phyloP scores from a whole-genome alignment of 108 stramenopile species.

The Conticribra guillardii region DNA sequence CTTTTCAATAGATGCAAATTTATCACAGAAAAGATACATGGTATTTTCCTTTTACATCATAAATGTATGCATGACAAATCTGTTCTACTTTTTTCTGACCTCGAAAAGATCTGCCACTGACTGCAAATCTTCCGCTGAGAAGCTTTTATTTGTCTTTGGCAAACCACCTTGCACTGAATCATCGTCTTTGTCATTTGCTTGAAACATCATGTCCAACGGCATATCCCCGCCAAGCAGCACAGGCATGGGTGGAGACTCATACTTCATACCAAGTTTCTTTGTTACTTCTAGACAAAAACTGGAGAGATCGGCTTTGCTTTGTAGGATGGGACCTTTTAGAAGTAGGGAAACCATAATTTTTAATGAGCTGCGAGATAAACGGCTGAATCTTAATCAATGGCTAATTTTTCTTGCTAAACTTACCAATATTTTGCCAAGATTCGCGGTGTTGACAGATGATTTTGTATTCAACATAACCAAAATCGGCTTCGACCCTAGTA shows the following conservation, averaged over 20 bases:
- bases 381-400: too few relatives aligned
- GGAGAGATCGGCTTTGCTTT: conserved; percentile 65
- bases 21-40: too few relatives aligned
- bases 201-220: background rate
- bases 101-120: too few relatives aligned
- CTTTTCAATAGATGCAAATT: too few relatives aligned
- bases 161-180: too few relatives aligned
- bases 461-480: conserved; percentile 64
- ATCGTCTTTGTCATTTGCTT: background rate
- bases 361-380: background rate
- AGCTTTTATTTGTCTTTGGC: too few relatives aligned
- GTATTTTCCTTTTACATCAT: too few relatives aligned
- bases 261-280: conserved; percentile 72
- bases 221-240: conserved; percentile 45
- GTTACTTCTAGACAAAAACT: conserved; percentile 67
- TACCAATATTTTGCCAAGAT: conserved; percentile 38
- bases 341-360: conserved; percentile 53
- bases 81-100: too few relatives aligned
- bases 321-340: conserved; percentile 45
- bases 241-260: conserved; percentile 67
- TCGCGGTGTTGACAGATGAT: conserved; percentile 61
- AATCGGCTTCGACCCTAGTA: conserved; percentile 58
- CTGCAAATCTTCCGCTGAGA: too few relatives aligned
- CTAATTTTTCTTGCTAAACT: background rate
- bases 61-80: too few relatives aligned